Conservation (phyloP, 495 filamentous ascomycete genomes). For the Penicillium steckii region DNA sequence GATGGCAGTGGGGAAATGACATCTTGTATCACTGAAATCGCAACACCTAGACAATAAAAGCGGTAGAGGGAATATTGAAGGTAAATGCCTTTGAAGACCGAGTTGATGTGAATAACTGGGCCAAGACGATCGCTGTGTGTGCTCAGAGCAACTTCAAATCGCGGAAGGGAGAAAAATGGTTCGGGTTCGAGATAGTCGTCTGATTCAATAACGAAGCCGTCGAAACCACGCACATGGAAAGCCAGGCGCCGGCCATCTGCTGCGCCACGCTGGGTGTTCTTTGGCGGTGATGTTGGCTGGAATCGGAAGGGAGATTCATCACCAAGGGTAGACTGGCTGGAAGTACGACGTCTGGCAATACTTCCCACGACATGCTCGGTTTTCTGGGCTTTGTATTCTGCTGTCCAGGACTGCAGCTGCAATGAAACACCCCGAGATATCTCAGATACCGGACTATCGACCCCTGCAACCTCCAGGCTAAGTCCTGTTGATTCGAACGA, state of each 20-base stretch:
- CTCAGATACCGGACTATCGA: slow-evolving; percentile 77
- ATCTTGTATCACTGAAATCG: slow-evolving; percentile 68
- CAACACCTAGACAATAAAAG: slow-evolving; percentile 87
- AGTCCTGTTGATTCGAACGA: slow-evolving; percentile 85
- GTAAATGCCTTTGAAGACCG: slow-evolving; percentile 72
- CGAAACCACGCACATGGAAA: slow-evolving; percentile 76
- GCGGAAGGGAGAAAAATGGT: slow-evolving; percentile 80
- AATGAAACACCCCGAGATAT: slow-evolving; percentile 77
- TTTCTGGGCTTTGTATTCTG: slow-evolving; percentile 85
- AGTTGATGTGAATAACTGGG: slow-evolving; percentile 82
- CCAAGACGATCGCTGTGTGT: slow-evolving; percentile 84
- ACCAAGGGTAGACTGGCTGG: slow-evolving; percentile 52
- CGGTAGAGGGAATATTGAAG: slow-evolving; percentile 92
- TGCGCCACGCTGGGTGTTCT: slow-evolving; percentile 52
- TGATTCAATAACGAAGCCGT: slow-evolving; percentile 86
- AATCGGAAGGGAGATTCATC: slow-evolving; percentile 53
- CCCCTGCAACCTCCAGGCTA: slow-evolving; percentile 84
- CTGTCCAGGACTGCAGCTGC: slow-evolving; percentile 85
- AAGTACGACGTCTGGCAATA: slow-evolving; percentile 55
- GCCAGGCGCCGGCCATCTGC: slow-evolving; percentile 84
- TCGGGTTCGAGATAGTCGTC: slow-evolving; percentile 81
- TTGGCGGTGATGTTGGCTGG: slow-evolving; percentile 59
- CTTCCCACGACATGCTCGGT: slow-evolving; percentile 60
- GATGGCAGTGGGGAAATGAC: slow-evolving; percentile 59
- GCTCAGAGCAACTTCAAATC: slow-evolving; percentile 81